Base-by-base conservation (phyloP, 2,329 filamentous ascomycete species). In the Aureobasidium sp. region DNA sequence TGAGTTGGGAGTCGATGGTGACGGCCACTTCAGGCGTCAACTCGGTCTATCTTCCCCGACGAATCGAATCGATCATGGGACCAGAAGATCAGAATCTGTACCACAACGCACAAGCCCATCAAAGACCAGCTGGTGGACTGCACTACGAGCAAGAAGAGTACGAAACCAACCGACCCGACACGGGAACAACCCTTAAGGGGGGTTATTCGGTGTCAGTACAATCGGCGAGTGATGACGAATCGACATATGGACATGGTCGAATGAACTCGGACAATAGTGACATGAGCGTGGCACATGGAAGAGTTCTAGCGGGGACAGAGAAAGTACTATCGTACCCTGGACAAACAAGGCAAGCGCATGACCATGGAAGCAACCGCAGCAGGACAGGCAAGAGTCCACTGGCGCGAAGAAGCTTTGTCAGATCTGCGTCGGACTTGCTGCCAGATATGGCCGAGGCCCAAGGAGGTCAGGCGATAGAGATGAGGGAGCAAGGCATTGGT, bases 51-150 rank as follows among this genome's bases (percentile, higher is more conserved):
- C 76, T 87, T 69, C 88, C 88, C 0, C 81, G 84, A 13, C 79
- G 84, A 45, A 85, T 91, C 51, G 88, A 92, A 68, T 88, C 82
- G 68, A 84, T 93, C 68, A 89, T 95, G 83, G 68, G 65, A 5
- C 85, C 88, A 7, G 89, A 94, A 71, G 89, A 93, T 69, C 82
- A 85, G 39, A 82, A 81, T 65, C 88, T 90, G 69, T 90, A 91
- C 70, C 82, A 85, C 68, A 82, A 89, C 68, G 85, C 86, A 2
- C 88, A 88, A 69, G 68, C 76, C 60, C 68, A 70, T 37, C 75
- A 79, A 64, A 71, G 71, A 62, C 76, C 76, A 27, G 74, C 76
- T 13, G 77, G 77, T 61, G 78, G 77, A 36, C 76, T 76, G 21
- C 67, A 64, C 49, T 70, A 66, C 53, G 79, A 81, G 45, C 79